Conservation (phyloP, 176 grass and related monocot genomes). For the Tillandsia leiboldiana region DNA sequence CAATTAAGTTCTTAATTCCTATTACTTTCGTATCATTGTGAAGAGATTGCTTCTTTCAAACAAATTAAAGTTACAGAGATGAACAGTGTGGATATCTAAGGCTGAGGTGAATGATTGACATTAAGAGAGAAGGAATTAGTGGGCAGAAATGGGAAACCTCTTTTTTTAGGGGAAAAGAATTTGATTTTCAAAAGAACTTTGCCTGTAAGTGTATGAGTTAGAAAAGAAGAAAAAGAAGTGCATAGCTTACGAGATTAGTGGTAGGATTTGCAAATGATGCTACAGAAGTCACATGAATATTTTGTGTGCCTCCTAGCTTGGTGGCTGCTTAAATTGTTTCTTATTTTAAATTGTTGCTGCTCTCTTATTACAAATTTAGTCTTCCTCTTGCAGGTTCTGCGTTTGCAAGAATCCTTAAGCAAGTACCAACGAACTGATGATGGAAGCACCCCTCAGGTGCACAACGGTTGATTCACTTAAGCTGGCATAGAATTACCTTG, state of each 20-base stretch:
- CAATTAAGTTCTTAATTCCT: background rate
- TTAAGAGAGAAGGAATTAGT: background rate
- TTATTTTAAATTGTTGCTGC: background rate
- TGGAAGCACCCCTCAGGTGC: slow-evolving; percentile 77
- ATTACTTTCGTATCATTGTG: background rate
- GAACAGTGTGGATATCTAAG: background rate
- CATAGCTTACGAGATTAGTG: no score
- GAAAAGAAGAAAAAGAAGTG: no score
- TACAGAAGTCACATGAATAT: no score
- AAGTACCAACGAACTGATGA: slow-evolving; percentile 93
- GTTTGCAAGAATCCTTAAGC: slow-evolving; percentile 92
- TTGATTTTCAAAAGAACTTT: background rate
- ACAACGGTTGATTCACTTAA: background rate
- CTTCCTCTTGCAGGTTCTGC: slow-evolving; percentile 58
- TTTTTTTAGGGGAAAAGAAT: background rate
- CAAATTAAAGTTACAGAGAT: background rate
- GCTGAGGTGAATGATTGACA: background rate
- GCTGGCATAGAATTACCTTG: background rate
- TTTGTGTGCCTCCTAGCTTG: background rate
- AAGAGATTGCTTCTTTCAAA: background rate
- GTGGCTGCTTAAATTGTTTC: background rate
- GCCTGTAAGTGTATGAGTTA: background rate
- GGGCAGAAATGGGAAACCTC: background rate
- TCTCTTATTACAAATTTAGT: slow-evolving; percentile 5
- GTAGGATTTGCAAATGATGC: no score